Conservation (phyloP, 1,139 yeast genomes). For the Martiniozyma asiatica region DNA sequence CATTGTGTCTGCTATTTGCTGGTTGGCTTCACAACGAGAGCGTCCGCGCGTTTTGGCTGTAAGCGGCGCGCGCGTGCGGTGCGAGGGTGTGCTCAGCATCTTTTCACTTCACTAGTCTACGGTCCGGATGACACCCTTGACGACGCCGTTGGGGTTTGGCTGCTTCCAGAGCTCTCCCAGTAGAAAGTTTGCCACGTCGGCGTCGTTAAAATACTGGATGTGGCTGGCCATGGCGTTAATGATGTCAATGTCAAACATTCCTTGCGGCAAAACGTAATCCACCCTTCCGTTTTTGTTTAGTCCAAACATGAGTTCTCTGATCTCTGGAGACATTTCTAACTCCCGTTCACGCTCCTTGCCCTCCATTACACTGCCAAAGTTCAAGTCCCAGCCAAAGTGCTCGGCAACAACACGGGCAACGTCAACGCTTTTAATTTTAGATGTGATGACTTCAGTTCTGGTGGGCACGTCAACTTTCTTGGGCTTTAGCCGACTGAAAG, state of each 20-base stretch:
- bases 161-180: constrained; percentile 36
- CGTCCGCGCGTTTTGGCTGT: too few species aligned
- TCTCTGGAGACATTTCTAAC: constrained; percentile 13
- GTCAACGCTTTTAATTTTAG: constrained; percentile 30
- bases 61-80: too few species aligned
- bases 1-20: too few species aligned
- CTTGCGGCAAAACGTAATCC: constrained; percentile 72
- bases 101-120: too few species aligned
- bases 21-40: too few species aligned
- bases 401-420: not conserved
- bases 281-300: constrained; percentile 65
- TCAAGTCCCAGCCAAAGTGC: constrained; percentile 4
- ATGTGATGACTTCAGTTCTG: constrained; percentile 32
- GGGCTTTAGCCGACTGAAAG: constrained; percentile 47
- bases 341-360: too few species aligned
- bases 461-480: constrained; percentile 37
- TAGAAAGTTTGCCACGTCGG: constrained; percentile 71
- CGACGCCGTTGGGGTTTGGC: too few species aligned
- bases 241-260: constrained; percentile 67
- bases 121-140: too few species aligned
- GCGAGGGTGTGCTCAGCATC: too few species aligned
- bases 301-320: constrained; percentile 22
- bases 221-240: constrained; percentile 80
- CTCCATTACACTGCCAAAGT: too few species aligned
- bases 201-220: constrained; percentile 77